These are phyloP conservation scores for Gliomastix tumulicola DNA, from an alignment of 2,329 filamentous ascomycete species.

Conservation along the genomic window DNA sequence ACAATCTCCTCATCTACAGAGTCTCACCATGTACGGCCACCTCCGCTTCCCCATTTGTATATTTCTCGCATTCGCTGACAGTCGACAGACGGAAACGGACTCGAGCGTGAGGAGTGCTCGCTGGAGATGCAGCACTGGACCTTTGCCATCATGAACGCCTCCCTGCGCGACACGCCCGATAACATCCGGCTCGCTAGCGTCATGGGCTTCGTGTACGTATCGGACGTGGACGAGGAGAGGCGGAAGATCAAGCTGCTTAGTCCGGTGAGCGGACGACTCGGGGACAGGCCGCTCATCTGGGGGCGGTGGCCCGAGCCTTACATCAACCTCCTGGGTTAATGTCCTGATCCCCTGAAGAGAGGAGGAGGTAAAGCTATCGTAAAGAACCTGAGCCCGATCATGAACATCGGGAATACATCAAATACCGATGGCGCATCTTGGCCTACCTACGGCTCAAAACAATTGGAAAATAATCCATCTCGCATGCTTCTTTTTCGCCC, in stretches of 20 bases:
- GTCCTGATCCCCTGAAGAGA: too few species aligned
- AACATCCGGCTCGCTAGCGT: constrained; percentile 74
- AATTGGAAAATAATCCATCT: too few species aligned
- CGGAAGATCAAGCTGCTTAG: constrained; percentile 74
- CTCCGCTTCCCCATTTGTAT: constrained; percentile 10
- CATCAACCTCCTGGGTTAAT: constrained; percentile 63
- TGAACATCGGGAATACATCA: not conserved
- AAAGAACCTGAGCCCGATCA: too few species aligned
- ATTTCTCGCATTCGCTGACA: too few species aligned
- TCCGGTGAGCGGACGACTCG: constrained; percentile 75
- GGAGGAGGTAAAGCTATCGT: too few species aligned
- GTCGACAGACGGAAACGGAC: constrained; percentile 30
- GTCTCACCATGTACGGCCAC: constrained; percentile 2
- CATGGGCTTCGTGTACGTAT: constrained; percentile 89
- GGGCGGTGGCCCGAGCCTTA: constrained; percentile 82
- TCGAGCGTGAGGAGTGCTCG: constrained; percentile 60
- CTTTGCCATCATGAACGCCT: constrained; percentile 77
- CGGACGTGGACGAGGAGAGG: constrained; percentile 81
- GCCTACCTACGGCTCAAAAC: too few species aligned
- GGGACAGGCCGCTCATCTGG: constrained; percentile 73
- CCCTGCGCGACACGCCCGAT: constrained; percentile 60
- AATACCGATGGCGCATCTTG: too few species aligned
- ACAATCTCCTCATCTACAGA: constrained; percentile 62
- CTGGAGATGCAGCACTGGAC: constrained; percentile 71
- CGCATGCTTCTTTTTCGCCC: too few species aligned